Evolutionary conservation across 2,329 filamentous ascomycete genomes (phyloP), one percentile per base, ranked within the genome.

Genomic region (Canariomyces notabilis): DNA sequence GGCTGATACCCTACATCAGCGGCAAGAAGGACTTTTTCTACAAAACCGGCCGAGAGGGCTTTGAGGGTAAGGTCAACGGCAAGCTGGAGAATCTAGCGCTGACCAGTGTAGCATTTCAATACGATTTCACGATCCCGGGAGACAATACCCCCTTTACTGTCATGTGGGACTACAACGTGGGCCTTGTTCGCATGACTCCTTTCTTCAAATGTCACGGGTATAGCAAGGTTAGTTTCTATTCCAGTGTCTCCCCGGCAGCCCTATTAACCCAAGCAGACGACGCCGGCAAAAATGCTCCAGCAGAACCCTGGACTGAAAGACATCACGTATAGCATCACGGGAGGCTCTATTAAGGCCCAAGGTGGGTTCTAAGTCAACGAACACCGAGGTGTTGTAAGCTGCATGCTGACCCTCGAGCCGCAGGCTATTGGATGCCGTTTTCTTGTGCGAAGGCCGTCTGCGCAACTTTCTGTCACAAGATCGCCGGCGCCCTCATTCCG

Each of bases 131-230:
- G 56, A 64, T 85, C 3, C 86, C 86, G 0, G 80, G 75, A 9
- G 78, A 85, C 37, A 76, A 83, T 2, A 76, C 74, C 52, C 73
- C 78, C 42, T 90, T 85, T 63, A 80, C 79, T 1, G 82, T 97
- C 50, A 89, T 96, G 80, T 98, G 93, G 93, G 93, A 98, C 66
- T 96, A 96, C 70, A 91, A 94, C 58, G 81, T 91, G 51, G 93
- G 93, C 7, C 82, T 97, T 22, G 90, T 97, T 52, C 83, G 91
- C 51, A 94, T 95, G 67, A 96, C 90, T 2, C 86, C 89, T 21
- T 87, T 97, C 62, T 97, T 97, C 76, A 95, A 95, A 65, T 89
- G 87, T 55, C 84, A 83, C 63, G 82, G 85, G 53, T 91, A 91
- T 61, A 78, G 84, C 54, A 98, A 98, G 81, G 91, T 89, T 63